Evolutionary conservation across 2,329 filamentous ascomycete genomes (phyloP), one percentile per base, ranked within the genome.

Genomic region (Nannizziopsis arthrosporioides): DNA sequence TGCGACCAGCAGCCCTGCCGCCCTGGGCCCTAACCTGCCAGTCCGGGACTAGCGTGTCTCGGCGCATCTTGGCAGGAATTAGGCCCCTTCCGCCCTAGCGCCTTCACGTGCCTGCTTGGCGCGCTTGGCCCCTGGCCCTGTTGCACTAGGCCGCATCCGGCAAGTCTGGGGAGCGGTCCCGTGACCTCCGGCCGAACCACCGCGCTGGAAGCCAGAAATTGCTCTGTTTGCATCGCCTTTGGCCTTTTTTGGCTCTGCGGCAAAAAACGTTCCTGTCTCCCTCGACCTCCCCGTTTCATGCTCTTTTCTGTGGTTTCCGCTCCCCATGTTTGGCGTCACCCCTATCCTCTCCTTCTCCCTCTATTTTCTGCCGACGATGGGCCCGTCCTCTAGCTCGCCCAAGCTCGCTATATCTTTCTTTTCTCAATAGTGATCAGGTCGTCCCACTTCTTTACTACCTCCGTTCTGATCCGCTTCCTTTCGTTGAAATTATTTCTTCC

Each of bases 121-220:
- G 41, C 14, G 9, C n/a, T 42, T 19, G 41, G 41, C 27, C 11
- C 41, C 27, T 43, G 31, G 10, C 14, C 27, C 7, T 14, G 27
- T 15, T 1, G 7, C 44, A 27, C 44, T 46, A 6, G 44, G 44
- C 27, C 12, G 41, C 44, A 36, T 47, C 44, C 44, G 40, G 44
- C 40, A 47, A 47, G 22, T 40, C n/a, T n/a, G n/a, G n/a, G n/a
- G n/a, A n/a, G n/a, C n/a, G n/a, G n/a, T n/a, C n/a, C n/a, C n/a
- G n/a, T n/a, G n/a, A n/a, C n/a, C n/a, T n/a, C n/a, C n/a, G n/a
- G n/a, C 22, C 22, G 7, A 27, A 27, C 22, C 22, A 27, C 7
- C 22, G 4, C 22, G 22, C 22, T 10, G 9, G 12, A n/a, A 27
- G 7, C 22, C 22, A 7, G 22, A 12, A 12, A n/a, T 36, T 15